Evolutionary conservation across 805 yeast genomes (phyloP).

Genomic region (Kuraishia cidri): DNA sequence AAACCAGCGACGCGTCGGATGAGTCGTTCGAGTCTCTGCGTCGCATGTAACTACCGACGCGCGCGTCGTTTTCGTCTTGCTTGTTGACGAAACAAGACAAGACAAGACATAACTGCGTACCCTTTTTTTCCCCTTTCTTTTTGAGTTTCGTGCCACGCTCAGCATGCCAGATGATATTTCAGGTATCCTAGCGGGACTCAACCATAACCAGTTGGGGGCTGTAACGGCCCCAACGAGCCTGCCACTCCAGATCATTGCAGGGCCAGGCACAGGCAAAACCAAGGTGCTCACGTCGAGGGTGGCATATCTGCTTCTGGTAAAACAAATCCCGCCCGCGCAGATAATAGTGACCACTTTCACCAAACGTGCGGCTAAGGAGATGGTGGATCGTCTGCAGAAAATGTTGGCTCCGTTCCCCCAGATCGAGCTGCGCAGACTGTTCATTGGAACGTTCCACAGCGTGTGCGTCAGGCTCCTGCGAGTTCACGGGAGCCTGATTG

Average conservation of each 20-base stretch:
- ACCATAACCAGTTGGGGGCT: constrained; percentile 31
- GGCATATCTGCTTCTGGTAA: constrained; percentile 50
- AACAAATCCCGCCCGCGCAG: constrained; percentile 45
- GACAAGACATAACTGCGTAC: no score
- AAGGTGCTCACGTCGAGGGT: constrained; percentile 75
- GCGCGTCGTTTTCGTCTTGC: no score
- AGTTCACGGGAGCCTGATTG: constrained; percentile 42
- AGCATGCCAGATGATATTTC: no score
- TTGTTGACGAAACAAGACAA: no score
- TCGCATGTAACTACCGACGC: no score
- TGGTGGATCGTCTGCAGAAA: constrained; percentile 49
- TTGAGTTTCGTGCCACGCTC: no score
- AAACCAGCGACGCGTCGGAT: no score
- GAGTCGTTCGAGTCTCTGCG: no score
- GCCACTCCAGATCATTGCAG: constrained; percentile 44
- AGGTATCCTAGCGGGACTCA: constrained; percentile 20
- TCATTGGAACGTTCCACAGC: constrained; percentile 88
- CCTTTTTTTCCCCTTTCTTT: no score
- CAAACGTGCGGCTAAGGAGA: constrained; percentile 84
- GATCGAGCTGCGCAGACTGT: constrained; percentile 29
- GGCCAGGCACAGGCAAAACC: constrained; percentile 73
- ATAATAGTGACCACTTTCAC: constrained; percentile 90
- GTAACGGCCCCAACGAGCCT: constrained; percentile 27
- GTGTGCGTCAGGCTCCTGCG: constrained; percentile 57
- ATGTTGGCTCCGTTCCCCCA: constrained; percentile 22